Percentiles rank a stretch among this genome's conserved stretches.
These are phyloP conservation scores for Aspergillus vadensis DNA, from an alignment of 2,329 filamentous ascomycete genomes.

Conservation along the genomic window DNA sequence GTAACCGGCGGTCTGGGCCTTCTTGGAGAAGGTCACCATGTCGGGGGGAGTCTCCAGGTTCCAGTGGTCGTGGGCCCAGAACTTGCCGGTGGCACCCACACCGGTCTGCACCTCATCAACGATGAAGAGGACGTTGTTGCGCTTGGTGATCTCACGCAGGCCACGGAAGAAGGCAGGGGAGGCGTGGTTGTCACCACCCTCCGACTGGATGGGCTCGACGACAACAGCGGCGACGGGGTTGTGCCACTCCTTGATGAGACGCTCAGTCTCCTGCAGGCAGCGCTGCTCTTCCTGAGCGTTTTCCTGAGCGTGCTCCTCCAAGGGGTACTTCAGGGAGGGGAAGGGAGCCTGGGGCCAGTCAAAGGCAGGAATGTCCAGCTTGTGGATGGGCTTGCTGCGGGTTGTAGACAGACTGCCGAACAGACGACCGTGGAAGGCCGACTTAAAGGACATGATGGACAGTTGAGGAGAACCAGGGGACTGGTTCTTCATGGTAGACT, in stretches of 20 bases:
- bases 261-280: conserved; percentile 80
- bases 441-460: conserved; percentile 86
- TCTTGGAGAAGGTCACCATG: conserved; percentile 95
- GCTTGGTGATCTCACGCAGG: conserved; percentile 73
- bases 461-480: conserved; percentile 75
- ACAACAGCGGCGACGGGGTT: conserved; percentile 78
- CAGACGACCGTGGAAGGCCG: conserved; percentile 85
- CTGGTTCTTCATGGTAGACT: conserved; percentile 77
- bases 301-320: conserved; percentile 75
- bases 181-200: conserved; percentile 93
- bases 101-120: conserved; percentile 95
- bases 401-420: conserved; percentile 88
- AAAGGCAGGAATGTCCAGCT: conserved; percentile 90
- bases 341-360: conserved; percentile 93
- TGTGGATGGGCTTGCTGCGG: conserved; percentile 90
- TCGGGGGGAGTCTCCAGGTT: conserved; percentile 75
- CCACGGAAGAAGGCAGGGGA: conserved; percentile 83
- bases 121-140: conserved; percentile 72
- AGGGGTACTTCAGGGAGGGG: conserved; percentile 81
- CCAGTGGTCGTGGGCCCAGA: conserved; percentile 98
- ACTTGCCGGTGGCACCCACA: conserved; percentile 87
- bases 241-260: conserved; percentile 76
- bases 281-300: conserved; percentile 80
- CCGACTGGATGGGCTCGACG: conserved; percentile 88
- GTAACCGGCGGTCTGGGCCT: conserved; percentile 91